A percentile compares a stretch with the other conserved stretches of the same genome.
Evolutionary conservation across 306 rosid genomes (phyloP).

Genomic region (Cucumis sativus): DNA sequence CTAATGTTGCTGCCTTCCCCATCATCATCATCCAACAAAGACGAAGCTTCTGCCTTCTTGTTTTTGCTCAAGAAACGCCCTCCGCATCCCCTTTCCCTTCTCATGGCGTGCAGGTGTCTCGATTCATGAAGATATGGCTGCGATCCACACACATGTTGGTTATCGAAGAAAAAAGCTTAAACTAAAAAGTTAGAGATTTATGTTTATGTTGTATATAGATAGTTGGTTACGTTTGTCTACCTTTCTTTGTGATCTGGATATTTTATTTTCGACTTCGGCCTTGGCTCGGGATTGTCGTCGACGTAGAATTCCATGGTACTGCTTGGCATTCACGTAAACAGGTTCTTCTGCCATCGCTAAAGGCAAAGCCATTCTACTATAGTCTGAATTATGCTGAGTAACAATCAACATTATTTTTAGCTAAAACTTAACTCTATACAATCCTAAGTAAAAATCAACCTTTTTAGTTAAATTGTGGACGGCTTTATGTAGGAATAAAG

Average conservation of each 20-base stretch:
- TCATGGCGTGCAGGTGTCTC: constrained; percentile 40
- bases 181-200: neutral
- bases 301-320: constrained; percentile 32
- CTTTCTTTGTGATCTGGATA: constrained; percentile 15
- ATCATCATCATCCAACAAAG: neutral
- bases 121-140: constrained; percentile 47
- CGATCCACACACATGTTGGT: neutral
- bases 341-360: constrained; percentile 25
- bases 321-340: constrained; percentile 35
- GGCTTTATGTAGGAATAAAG: no score
- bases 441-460: no score
- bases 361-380: constrained; percentile 17
- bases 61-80: constrained; percentile 31
- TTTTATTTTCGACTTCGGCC: constrained; percentile 26
- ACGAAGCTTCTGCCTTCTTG: neutral
- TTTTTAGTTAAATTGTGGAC: no score
- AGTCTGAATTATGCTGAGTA: constrained; percentile 1
- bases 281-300: constrained; percentile 30
- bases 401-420: neutral
- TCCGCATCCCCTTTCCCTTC: constrained; percentile 35
- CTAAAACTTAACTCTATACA: no score
- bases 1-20: neutral
- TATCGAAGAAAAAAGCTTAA: neutral
- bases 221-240: neutral
- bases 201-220: no score